Percentiles rank a stretch among this genome's conserved stretches.
These are phyloP conservation scores for Fusarium sp. DNA, from an alignment of 2,329 filamentous ascomycete genomes.

Conservation along the genomic window DNA sequence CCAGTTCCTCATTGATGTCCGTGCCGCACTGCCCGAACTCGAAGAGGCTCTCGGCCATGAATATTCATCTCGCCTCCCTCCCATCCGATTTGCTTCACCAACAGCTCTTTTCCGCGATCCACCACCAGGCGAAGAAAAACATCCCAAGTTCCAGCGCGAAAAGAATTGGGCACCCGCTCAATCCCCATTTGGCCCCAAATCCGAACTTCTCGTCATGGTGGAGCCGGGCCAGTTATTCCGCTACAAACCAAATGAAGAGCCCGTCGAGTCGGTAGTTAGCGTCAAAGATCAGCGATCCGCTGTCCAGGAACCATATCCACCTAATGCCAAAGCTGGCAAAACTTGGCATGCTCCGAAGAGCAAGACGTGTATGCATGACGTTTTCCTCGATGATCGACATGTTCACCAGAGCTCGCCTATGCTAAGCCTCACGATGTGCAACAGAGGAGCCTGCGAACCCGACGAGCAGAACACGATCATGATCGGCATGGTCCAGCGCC, in stretches of 20 bases:
- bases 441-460: constrained; percentile 30
- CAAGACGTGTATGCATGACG: constrained; percentile 35
- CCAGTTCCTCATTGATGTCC: constrained; percentile 34
- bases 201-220: constrained; percentile 32
- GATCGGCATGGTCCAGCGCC: constrained; percentile 36
- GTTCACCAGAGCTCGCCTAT: constrained; percentile 40
- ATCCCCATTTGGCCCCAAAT: constrained; percentile 21
- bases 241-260: constrained; percentile 6
- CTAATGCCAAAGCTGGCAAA: not conserved
- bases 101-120: constrained; percentile 20
- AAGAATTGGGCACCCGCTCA: constrained; percentile 38
- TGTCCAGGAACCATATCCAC: constrained; percentile 33
- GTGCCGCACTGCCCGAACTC: constrained; percentile 34
- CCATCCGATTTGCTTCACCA: constrained; percentile 26
- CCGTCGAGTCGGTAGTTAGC: constrained; percentile 13
- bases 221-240: constrained; percentile 33
- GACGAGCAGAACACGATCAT: constrained; percentile 31
- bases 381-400: constrained; percentile 21
- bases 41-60: constrained; percentile 17
- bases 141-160: constrained; percentile 33
- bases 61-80: constrained; percentile 2
- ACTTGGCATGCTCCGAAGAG: constrained; percentile 27
- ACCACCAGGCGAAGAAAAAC: constrained; percentile 14
- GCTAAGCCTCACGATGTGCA: constrained; percentile 36
- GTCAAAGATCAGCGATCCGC: constrained; percentile 12